phyloP scores from a whole-genome alignment of 2,329 filamentous ascomycete species.

The Clarireedia monteithiana region DNA sequence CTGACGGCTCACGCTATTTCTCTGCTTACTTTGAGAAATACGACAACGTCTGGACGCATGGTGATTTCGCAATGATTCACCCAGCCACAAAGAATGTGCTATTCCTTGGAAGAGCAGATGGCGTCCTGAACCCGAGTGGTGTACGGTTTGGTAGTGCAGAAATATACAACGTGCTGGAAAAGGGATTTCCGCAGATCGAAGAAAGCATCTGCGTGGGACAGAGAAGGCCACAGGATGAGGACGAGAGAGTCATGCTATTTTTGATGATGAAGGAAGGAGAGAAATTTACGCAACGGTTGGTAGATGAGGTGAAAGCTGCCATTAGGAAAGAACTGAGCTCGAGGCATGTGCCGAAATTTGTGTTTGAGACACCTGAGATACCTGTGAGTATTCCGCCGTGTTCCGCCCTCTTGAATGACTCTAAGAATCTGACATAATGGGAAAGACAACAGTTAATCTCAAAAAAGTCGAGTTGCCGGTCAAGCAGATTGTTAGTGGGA shows the following conservation, averaged over 20 bases:
- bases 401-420: background rate
- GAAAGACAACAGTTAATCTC: slow-evolving; percentile 70
- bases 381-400: slow-evolving; percentile 47
- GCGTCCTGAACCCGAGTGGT: slow-evolving; percentile 71
- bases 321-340: slow-evolving; percentile 62
- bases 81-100: slow-evolving; percentile 56
- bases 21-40: slow-evolving; percentile 55
- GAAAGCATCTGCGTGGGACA: slow-evolving; percentile 80
- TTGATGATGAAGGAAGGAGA: slow-evolving; percentile 51
- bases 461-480: slow-evolving; percentile 83
- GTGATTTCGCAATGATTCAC: slow-evolving; percentile 69
- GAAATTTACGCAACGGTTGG: slow-evolving; percentile 45
- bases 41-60: slow-evolving; percentile 69
- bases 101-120: slow-evolving; percentile 67
- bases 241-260: slow-evolving; percentile 53
- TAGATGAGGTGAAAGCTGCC: slow-evolving; percentile 50
- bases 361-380: slow-evolving; percentile 76
- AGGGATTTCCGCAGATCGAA: slow-evolving; percentile 53
- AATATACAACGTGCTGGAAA: slow-evolving; percentile 68
- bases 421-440: background rate
- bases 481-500: slow-evolving; percentile 75
- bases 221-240: slow-evolving; percentile 49
- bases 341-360: slow-evolving; percentile 68
- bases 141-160: slow-evolving; percentile 75
- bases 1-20: slow-evolving; percentile 36